These are phyloP conservation scores for Podaxis pistillaris DNA, from an alignment of 768 basidiomycete species.

Conservation along the genomic window DNA sequence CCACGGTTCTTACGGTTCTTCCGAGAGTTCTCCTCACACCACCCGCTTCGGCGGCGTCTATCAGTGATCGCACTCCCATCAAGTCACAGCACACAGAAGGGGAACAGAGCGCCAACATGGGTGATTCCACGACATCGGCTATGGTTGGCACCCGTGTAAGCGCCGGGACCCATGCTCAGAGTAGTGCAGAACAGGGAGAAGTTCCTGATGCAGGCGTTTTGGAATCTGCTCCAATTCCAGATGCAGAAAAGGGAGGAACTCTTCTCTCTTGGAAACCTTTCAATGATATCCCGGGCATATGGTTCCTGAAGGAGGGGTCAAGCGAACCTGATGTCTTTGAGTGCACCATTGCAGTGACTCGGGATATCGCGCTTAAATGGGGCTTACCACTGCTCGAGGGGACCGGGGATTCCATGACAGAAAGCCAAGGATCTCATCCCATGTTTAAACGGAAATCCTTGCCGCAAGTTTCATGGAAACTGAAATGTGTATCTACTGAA, in stretches of 20 bases:
- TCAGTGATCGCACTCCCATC: not conserved
- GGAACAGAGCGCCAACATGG: not conserved
- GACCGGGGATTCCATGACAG: not conserved
- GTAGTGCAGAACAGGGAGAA: not conserved
- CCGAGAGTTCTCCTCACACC: not conserved
- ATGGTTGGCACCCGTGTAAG: not conserved
- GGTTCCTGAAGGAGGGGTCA: constrained; percentile 34
- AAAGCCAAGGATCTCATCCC: not conserved
- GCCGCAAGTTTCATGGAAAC: constrained; percentile 29
- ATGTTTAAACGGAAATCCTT: constrained; percentile 3
- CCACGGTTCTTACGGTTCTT: no score
- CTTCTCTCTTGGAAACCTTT: constrained; percentile 20
- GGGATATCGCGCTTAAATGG: constrained; percentile 33
- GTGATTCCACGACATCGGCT: not conserved
- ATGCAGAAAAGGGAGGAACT: not conserved
- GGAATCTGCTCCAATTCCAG: not conserved
- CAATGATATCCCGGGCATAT: constrained; percentile 39
- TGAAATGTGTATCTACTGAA: constrained; percentile 32
- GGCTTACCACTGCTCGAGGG: constrained; percentile 16
- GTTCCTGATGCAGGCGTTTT: not conserved
- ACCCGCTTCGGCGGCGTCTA: not conserved
- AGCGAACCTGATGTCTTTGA: constrained; percentile 31
- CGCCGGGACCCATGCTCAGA: not conserved
- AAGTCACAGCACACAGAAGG: not conserved
- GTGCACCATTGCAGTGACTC: constrained; percentile 36